A percentile compares a stretch with the other conserved stretches of the same genome.
phyloP scores from a whole-genome alignment of 78 protist genomes.

The Diacronema lutheri region DNA sequence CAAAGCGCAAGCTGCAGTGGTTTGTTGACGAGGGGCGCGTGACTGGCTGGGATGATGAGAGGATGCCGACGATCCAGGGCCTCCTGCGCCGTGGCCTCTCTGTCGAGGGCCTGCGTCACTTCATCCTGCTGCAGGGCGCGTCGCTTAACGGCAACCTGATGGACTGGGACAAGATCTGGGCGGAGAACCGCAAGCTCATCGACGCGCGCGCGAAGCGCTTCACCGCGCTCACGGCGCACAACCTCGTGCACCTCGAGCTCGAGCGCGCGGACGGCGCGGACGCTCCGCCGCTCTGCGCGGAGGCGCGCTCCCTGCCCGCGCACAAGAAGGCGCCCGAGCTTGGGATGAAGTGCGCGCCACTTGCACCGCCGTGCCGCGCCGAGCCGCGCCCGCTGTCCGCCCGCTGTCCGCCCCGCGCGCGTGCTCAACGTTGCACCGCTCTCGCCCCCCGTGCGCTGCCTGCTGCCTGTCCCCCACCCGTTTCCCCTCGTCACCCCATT shows the following conservation, averaged over 20 bases:
- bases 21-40: slow-evolving; percentile 51
- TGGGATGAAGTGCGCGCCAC: slow-evolving; percentile 67
- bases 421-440: background rate
- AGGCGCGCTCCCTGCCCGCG: slow-evolving; percentile 28
- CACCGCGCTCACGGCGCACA: background rate
- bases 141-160: slow-evolving; percentile 36
- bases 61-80: slow-evolving; percentile 97
- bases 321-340: slow-evolving; percentile 77
- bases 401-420: background rate
- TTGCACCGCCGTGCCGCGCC: background rate
- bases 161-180: slow-evolving; percentile 90
- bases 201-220: slow-evolving; percentile 78
- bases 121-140: slow-evolving; percentile 81
- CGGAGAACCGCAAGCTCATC: slow-evolving; percentile 81
- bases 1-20: slow-evolving; percentile 49
- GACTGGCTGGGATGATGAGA: slow-evolving; percentile 96
- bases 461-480: background rate
- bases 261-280: slow-evolving; percentile 24
- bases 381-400: too few relatives aligned
- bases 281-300: background rate
- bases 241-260: slow-evolving; percentile 24
- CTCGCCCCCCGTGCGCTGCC: background rate
- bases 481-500: background rate
- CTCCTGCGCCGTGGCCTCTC: slow-evolving; percentile 92
- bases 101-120: slow-evolving; percentile 76